Percentiles rank a stretch among this genome's conserved stretches.
Evolutionary conservation across 192 early-diverging fungal species (phyloP).

Genomic region (Entomortierella parvispora): DNA sequence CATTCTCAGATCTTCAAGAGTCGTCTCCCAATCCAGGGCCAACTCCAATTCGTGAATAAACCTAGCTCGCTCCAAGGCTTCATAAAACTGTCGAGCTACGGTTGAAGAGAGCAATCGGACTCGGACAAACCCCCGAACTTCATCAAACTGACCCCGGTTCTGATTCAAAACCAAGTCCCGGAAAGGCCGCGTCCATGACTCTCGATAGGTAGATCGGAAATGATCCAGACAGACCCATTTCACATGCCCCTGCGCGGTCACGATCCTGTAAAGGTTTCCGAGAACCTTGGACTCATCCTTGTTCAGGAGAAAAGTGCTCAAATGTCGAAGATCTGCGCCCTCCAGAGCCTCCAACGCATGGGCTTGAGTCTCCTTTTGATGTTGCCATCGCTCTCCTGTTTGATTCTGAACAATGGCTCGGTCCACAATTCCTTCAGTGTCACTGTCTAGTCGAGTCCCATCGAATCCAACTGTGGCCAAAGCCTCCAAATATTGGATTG

Average conservation of each 20-base stretch:
- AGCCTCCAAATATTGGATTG: conserved; percentile 27
- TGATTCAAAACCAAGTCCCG: too few relatives aligned
- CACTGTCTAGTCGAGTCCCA: too few relatives aligned
- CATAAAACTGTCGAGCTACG: conserved; percentile 23
- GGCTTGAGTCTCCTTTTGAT: not conserved
- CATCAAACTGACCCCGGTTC: conserved; percentile 12
- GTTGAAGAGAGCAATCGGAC: conserved; percentile 8
- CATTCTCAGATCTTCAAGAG: conserved; percentile 14
- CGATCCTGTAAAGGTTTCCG: conserved; percentile 27
- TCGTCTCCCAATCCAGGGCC: conserved; percentile 24
- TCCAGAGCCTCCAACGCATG: conserved; percentile 15
- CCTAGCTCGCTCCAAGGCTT: conserved; percentile 10
- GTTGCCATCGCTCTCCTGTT: too few relatives aligned
- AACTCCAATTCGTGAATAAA: conserved; percentile 30
- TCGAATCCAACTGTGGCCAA: not conserved
- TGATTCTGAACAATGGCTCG: too few relatives aligned
- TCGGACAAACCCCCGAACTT: conserved; percentile 9
- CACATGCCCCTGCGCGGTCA: conserved; percentile 24
- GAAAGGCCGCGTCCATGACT: too few relatives aligned
- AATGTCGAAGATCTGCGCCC: conserved; percentile 22
- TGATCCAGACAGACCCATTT: conserved; percentile 44
- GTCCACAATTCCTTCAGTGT: too few relatives aligned
- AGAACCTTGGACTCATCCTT: conserved; percentile 24
- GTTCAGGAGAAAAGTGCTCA: conserved; percentile 12
- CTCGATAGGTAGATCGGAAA: not conserved